Evolutionary conservation across 2,329 filamentous ascomycete genomes (phyloP).

Genomic region (Capronia americana): DNA sequence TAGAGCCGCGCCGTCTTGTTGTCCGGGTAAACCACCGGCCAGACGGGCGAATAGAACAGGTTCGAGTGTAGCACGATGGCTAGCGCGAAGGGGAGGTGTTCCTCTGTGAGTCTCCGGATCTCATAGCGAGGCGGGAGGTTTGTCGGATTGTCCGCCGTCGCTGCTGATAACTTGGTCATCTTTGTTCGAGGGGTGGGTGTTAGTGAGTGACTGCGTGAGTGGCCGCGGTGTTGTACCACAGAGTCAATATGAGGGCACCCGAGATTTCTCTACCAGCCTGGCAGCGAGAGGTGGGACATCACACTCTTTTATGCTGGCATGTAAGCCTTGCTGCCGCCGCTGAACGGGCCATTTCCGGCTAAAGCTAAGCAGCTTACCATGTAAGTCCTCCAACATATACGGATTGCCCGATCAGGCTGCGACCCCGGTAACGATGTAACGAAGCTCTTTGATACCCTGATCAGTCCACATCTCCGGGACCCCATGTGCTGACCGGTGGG

Average conservation of each 20-base stretch:
- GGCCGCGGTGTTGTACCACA: neutral
- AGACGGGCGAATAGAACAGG: slow-evolving; percentile 36
- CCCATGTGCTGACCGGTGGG: neutral
- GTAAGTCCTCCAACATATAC: neutral
- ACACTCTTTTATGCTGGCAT: neutral
- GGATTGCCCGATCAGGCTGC: neutral
- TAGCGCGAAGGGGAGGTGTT: slow-evolving; percentile 29
- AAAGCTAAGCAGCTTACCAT: neutral
- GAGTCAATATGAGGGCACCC: neutral
- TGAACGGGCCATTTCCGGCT: neutral
- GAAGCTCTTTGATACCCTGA: neutral
- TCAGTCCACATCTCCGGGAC: neutral
- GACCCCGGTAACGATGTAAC: neutral
- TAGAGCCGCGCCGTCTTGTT: slow-evolving; percentile 25
- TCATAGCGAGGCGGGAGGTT: slow-evolving; percentile 31
- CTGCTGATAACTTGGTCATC: slow-evolving; percentile 27
- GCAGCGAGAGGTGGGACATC: neutral
- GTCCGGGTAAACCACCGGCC: slow-evolving; percentile 32
- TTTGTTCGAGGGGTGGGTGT: neutral
- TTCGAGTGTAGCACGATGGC: slow-evolving; percentile 37
- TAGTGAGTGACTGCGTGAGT: neutral
- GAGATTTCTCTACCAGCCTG: neutral
- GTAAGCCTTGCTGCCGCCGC: neutral
- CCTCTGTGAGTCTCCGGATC: slow-evolving; percentile 27
- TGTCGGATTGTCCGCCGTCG: slow-evolving; percentile 23